Base-by-base conservation (phyloP, 371 early-diverging fungal species). In the Mortierella sp. region DNA sequence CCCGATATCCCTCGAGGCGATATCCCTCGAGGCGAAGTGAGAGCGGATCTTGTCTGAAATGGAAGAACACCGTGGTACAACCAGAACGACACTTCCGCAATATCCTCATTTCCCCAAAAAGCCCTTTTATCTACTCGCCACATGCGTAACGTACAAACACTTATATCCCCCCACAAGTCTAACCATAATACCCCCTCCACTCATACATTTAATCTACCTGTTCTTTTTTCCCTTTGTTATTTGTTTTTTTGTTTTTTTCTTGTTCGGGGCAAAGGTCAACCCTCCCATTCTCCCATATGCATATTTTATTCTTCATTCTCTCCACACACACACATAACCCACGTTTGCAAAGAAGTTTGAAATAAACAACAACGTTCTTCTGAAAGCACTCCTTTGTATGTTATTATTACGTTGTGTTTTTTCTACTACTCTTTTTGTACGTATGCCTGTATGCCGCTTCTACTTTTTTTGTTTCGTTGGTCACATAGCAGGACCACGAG, bases 1-100 rank as follows among this genome's bases (percentile, higher is more conserved):
- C 61, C 61, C 31, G 74, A 79, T n/a, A 41, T 71, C 45, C 79
- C 73, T 14, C 70, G 79, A 4, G 75, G 79, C 16, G 76, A 72
- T 24, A 31, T 66, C 64, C 69, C 68, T 29, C 63, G 69, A 29
- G 77, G 70, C 24, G 73, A 78, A 65, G 78, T 73, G 68, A 72
- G 78, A 45, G 70, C 66, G 31, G 68, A 73, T 39, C 48, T 73
- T 39, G 65, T 66, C 43, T 73, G 55, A 73, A 22, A 41, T 26
- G n/a, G n/a, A n/a, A n/a, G n/a, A n/a, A n/a, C n/a, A n/a, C n/a
- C n/a, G n/a, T n/a, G 43, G 22, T 7, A 14, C 29, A 58, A 31
- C 2, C n/a, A 64, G 43, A 26, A n/a, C 9, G 10, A 61, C 31
- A 31, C 19, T 22, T 37, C 61, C 22, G 19, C 31, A 34, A 5